Evolutionary conservation across 768 basidiomycete genomes (phyloP).

Genomic region (Omphalotus guepiniiformis): DNA sequence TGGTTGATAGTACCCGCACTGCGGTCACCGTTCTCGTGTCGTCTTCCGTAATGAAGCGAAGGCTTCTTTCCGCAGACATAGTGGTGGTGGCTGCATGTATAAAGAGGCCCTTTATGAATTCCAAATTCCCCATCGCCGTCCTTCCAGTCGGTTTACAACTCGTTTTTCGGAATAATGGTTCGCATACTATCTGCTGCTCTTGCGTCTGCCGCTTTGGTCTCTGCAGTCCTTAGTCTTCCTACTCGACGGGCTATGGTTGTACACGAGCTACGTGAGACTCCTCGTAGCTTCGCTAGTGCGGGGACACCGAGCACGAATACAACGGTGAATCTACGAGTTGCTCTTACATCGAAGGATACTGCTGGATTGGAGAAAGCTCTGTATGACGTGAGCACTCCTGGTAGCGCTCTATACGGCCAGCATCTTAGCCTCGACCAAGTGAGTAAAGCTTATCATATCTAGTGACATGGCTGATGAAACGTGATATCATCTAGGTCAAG

Average conservation of each 20-base stretch:
- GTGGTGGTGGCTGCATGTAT: too few species aligned
- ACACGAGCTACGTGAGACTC: conserved; percentile 22
- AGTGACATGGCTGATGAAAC: too few species aligned
- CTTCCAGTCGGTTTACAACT: background rate
- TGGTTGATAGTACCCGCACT: too few species aligned
- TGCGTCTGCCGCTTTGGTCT: background rate
- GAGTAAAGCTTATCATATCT: too few species aligned
- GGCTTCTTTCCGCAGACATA: too few species aligned
- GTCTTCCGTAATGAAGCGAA: too few species aligned
- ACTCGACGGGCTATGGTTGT: conserved; percentile 14
- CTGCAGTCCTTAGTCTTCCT: conserved; percentile 2
- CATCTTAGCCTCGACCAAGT: conserved; percentile 36
- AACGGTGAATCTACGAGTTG: conserved; percentile 32
- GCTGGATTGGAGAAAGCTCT: conserved; percentile 32
- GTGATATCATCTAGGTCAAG: too few species aligned
- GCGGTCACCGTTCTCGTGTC: too few species aligned
- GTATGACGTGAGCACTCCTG: conserved; percentile 33
- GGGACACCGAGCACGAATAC: conserved; percentile 26
- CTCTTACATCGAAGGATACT: conserved; percentile 29
- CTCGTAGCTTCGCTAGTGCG: conserved; percentile 23
- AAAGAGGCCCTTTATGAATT: too few species aligned
- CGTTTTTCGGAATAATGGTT: conserved; percentile 9
- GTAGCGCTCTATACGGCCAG: conserved; percentile 30
- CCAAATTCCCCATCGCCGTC: background rate
- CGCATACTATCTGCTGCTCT: conserved; percentile 4